Conservation (phyloP, 495 filamentous ascomycete species). For the Lasiosphaeriaceae sp. region DNA sequence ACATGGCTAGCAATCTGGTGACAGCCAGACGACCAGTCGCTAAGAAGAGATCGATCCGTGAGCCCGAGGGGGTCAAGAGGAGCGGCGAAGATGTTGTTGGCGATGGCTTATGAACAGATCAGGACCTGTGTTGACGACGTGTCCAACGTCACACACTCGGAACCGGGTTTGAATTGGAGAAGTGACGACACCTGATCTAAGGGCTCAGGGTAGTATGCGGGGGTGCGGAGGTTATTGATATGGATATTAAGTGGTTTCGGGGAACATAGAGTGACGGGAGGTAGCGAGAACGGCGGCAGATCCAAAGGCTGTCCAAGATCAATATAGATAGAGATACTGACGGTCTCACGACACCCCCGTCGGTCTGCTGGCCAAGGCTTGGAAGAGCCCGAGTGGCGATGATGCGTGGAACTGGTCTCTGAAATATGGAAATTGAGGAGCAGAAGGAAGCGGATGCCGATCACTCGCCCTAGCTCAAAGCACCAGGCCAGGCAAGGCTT, state of each 20-base stretch:
- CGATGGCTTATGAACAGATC: not conserved
- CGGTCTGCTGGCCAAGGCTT: too few species aligned
- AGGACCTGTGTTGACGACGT: not conserved
- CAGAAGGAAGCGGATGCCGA: too few species aligned
- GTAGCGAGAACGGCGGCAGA: not conserved
- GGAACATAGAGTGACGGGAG: not conserved
- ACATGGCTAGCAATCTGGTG: conserved; percentile 34
- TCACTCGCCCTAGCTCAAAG: too few species aligned
- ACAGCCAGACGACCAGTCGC: not conserved
- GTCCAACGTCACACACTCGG: not conserved
- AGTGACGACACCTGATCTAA: not conserved
- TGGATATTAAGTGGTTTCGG: conserved; percentile 4
- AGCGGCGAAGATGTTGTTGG: not conserved
- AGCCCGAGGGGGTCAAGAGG: not conserved
- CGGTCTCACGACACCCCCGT: too few species aligned
- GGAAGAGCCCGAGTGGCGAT: too few species aligned
- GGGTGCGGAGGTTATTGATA: not conserved
- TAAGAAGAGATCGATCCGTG: not conserved
- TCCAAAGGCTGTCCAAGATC: too few species aligned
- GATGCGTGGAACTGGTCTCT: too few species aligned
- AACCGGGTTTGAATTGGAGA: not conserved
- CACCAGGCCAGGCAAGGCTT: too few species aligned
- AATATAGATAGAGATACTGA: too few species aligned
- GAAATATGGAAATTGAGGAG: too few species aligned
- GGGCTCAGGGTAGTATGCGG: not conserved